Conservation (phyloP, 2,329 filamentous ascomycete genomes). For the Diplocarpon rosae region DNA sequence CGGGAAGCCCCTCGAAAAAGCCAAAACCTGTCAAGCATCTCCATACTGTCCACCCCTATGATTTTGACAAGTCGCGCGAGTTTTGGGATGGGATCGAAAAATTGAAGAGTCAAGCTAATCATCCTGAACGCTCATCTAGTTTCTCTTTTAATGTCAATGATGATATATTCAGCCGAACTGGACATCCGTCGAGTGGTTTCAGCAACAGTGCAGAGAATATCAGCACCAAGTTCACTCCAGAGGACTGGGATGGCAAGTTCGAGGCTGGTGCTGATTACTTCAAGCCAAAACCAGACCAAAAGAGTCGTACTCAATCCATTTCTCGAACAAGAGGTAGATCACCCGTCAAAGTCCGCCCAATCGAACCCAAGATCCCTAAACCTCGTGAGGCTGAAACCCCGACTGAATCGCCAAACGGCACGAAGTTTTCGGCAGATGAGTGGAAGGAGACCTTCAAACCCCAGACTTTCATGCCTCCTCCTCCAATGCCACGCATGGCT, state of each 20-base stretch:
- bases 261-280: slow-evolving; percentile 25
- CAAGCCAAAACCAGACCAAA: slow-evolving; percentile 18
- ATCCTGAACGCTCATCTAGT: slow-evolving; percentile 32
- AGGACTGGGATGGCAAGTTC: slow-evolving; percentile 32
- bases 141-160: slow-evolving; percentile 39
- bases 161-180: slow-evolving; percentile 31
- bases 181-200: slow-evolving; percentile 33
- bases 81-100: slow-evolving; percentile 1
- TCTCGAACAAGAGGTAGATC: slow-evolving; percentile 23
- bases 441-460: slow-evolving; percentile 26
- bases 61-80: slow-evolving; percentile 6
- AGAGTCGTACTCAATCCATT: slow-evolving; percentile 20
- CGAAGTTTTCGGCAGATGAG: slow-evolving; percentile 24
- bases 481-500: slow-evolving; percentile 7
- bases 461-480: slow-evolving; percentile 25
- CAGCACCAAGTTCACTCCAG: slow-evolving; percentile 47
- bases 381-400: slow-evolving; percentile 13
- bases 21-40: slow-evolving; percentile 10
- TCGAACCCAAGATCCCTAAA: slow-evolving; percentile 11
- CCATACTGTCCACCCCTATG: slow-evolving; percentile 9
- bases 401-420: slow-evolving; percentile 22
- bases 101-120: slow-evolving; percentile 23
- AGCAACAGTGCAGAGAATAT: slow-evolving; percentile 48
- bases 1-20: slow-evolving; percentile 14
- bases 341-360: slow-evolving; percentile 21